phyloP scores from a whole-genome alignment of 2,329 filamentous ascomycete species.

The Diaporthe vaccinii region DNA sequence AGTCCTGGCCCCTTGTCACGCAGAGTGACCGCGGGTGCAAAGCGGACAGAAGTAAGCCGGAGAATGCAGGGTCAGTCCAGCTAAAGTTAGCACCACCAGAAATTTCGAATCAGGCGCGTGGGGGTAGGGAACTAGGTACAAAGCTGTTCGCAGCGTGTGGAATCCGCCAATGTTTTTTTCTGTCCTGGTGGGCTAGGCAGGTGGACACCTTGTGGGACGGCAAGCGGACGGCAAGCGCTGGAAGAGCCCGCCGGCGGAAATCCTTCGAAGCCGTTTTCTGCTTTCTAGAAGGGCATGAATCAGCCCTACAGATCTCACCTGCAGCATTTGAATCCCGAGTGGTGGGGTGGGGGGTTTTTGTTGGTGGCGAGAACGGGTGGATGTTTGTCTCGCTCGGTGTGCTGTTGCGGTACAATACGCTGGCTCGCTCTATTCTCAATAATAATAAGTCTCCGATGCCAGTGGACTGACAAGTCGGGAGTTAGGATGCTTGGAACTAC shows the following conservation, averaged over 20 bases:
- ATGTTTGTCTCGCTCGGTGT: constrained; percentile 1
- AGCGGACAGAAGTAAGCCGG: neutral
- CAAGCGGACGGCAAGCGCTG: constrained; percentile 30
- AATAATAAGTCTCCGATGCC: neutral
- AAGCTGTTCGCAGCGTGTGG: neutral
- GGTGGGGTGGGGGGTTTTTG: neutral
- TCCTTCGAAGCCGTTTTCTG: neutral
- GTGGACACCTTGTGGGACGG: constrained; percentile 18
- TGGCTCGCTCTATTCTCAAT: neutral
- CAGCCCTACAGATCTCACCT: constrained; percentile 37
- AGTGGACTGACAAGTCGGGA: neutral
- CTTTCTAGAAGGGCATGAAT: constrained; percentile 31
- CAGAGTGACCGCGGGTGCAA: neutral
- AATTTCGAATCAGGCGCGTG: neutral
- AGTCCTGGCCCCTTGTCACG: neutral
- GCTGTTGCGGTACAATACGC: neutral
- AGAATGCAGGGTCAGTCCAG: neutral
- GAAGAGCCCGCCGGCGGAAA: constrained; percentile 13
- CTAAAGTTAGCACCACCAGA: neutral
- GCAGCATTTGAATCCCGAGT: constrained; percentile 27
- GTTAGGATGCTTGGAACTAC: neutral
- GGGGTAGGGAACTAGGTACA: neutral
- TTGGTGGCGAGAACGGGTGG: neutral
- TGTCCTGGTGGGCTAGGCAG: neutral
- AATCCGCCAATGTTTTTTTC: neutral